These are phyloP conservation scores for Corynascus novoguineensis DNA, from an alignment of 495 filamentous ascomycete species.

Conservation along the genomic window DNA sequence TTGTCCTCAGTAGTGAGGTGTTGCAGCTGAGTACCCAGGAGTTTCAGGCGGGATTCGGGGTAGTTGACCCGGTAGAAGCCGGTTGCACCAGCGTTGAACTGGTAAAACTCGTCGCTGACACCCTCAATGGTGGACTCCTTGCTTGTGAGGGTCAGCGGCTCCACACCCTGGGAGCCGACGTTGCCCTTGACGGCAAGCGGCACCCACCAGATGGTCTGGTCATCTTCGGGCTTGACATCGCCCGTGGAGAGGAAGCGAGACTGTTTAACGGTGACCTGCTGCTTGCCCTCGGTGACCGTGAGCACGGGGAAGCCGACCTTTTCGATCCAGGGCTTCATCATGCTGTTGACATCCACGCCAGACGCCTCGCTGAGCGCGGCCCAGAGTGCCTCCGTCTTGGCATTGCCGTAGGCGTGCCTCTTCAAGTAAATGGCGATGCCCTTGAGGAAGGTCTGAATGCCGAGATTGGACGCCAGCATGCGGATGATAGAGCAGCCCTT, in stretches of 20 bases:
- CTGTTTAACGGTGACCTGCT: conserved; percentile 76
- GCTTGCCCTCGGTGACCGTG: conserved; percentile 74
- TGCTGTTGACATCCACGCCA: conserved; percentile 72
- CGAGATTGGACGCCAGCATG: conserved; percentile 85
- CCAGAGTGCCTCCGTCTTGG: conserved; percentile 91
- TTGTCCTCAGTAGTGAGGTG: conserved; percentile 79
- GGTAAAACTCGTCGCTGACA: conserved; percentile 79
- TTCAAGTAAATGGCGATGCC: conserved; percentile 88
- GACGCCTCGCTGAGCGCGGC: conserved; percentile 82
- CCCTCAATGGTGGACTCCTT: conserved; percentile 69
- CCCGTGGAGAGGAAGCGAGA: conserved; percentile 84
- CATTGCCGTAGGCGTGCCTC: conserved; percentile 84
- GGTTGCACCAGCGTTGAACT: conserved; percentile 79
- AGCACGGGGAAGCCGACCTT: conserved; percentile 91
- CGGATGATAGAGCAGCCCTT: conserved; percentile 94
- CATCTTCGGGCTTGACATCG: conserved; percentile 76
- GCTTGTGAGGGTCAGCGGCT: conserved; percentile 58
- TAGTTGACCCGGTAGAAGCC: conserved; percentile 95
- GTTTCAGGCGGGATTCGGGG: conserved; percentile 66
- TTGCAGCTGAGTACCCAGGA: conserved; percentile 68
- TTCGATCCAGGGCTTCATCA: conserved; percentile 93
- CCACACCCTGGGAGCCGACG: conserved; percentile 43
- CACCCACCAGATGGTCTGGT: conserved; percentile 93
- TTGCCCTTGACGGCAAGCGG: conserved; percentile 72
- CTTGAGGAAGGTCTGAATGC: conserved; percentile 75